Evolutionary conservation across 257 asterid species (phyloP), one percentile per base, ranked within the genome.

Genomic region (Ilex aquifolium): DNA sequence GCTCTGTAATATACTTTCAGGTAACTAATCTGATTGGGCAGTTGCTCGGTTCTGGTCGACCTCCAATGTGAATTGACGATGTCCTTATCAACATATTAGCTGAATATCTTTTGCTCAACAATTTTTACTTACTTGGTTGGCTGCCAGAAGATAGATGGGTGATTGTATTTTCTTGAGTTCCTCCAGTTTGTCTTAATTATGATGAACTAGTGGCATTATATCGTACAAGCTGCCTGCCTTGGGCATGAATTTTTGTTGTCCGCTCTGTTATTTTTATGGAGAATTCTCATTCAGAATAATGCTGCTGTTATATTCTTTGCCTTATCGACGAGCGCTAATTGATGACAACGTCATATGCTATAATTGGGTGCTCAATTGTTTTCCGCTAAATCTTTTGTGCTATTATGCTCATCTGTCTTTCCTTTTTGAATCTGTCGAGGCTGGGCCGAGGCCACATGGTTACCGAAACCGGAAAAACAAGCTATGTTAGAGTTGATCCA

Each of bases 1-100:
- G 42, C 42, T 56, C 31, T 15, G 1, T 51, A 13, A 21, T 61
- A 27, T 42, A 12, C 51, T 68, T 65, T 60, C 80, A 80, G 85
- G 80, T 63, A 59, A 64, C 66, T 7, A 80, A 74, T 62, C 69
- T 74, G n/a, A 49, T 80, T 2, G 85, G 85, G 15, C 76, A 74
- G 57, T 27, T 76, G 50, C 80, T 80, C 9, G 55, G 68, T 66
- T 50, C 76, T 51, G 76, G 74, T 59, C 63, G 66, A 31, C 62
- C 65, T 32, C 64, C 53, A n/a, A 16, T 62, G 67, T 79, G 75
- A 76, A 52, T 32, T n/a, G 10, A 57, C 4, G 21, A 13, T 14
- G 8, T 12, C 48, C 29, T 50, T 27, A 2, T 46, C 15, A 13
- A n/a, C 29, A 14, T 49, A 12, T n/a, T 29, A 52, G 31, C 3